phyloP scores from a whole-genome alignment of 2,329 filamentous ascomycete genomes.

The Ceratocystis cacaofunesta region DNA sequence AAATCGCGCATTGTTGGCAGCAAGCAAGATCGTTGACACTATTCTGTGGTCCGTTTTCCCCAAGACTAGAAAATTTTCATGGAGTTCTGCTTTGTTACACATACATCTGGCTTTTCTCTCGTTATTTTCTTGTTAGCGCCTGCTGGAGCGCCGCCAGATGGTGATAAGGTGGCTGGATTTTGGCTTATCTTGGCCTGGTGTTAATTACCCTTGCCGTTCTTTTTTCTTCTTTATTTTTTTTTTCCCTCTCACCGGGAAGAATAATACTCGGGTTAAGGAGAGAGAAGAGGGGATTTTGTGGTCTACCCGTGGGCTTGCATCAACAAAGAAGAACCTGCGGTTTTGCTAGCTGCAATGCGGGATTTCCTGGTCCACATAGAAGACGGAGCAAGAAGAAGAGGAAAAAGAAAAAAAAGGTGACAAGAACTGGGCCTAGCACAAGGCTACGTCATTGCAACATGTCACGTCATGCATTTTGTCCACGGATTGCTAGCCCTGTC shows the following conservation, averaged over 20 bases:
- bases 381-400: neutral
- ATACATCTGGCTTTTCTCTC: neutral
- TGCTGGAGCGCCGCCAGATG: neutral
- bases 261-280: neutral
- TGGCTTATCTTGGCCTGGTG: too few relatives aligned
- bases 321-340: neutral
- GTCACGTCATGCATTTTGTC: constrained; percentile 4
- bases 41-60: neutral
- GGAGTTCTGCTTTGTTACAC: neutral
- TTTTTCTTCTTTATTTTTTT: too few relatives aligned
- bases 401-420: neutral
- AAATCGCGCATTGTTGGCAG: neutral
- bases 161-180: neutral
- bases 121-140: neutral
- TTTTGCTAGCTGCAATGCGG: neutral
- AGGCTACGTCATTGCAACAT: neutral
- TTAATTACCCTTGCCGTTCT: too few relatives aligned
- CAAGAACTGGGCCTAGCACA: neutral
- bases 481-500: neutral
- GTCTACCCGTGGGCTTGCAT: neutral
- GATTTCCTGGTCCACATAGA: neutral
- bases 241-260: neutral
- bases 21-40: neutral
- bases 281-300: neutral
- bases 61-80: neutral